Evolutionary conservation across 148 eudicot genomes (phyloP).

Genomic region (Diospyros kaki): DNA sequence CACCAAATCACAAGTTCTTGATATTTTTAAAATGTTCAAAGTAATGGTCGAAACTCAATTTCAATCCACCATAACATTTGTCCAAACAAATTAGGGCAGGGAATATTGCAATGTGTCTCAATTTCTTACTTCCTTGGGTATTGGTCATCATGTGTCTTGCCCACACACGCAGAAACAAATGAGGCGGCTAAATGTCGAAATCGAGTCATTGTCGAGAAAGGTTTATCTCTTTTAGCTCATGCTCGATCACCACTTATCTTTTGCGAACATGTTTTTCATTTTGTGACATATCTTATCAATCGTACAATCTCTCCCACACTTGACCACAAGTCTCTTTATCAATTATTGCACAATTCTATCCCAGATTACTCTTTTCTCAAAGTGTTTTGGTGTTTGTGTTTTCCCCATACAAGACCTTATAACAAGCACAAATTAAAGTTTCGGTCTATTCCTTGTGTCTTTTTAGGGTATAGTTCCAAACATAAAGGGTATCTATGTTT

Average conservation of each 20-base stretch:
- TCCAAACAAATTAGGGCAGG: neutral
- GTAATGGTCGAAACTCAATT: neutral
- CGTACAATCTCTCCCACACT: neutral
- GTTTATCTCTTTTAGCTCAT: neutral
- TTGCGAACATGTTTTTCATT: neutral
- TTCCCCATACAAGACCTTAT: neutral
- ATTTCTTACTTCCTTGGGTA: neutral
- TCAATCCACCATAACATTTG: neutral
- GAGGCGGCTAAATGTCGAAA: neutral
- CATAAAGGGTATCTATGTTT: neutral
- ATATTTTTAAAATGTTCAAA: neutral
- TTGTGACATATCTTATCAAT: neutral
- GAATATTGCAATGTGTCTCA: neutral
- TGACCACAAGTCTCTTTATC: neutral
- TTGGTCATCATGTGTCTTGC: neutral
- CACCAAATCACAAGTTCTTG: neutral
- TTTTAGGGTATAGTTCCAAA: neutral
- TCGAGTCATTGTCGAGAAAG: neutral
- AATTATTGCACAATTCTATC: neutral
- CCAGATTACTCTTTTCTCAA: neutral
- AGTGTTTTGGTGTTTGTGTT: neutral
- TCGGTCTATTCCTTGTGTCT: neutral
- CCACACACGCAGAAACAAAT: slow-evolving; percentile 5
- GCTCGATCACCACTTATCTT: neutral
- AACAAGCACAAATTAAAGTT: neutral